A percentile compares a stretch with the other conserved stretches of the same genome.
These are phyloP conservation scores for Thalia dealbata DNA, from an alignment of 176 grass and related monocot species.

Conservation along the genomic window DNA sequence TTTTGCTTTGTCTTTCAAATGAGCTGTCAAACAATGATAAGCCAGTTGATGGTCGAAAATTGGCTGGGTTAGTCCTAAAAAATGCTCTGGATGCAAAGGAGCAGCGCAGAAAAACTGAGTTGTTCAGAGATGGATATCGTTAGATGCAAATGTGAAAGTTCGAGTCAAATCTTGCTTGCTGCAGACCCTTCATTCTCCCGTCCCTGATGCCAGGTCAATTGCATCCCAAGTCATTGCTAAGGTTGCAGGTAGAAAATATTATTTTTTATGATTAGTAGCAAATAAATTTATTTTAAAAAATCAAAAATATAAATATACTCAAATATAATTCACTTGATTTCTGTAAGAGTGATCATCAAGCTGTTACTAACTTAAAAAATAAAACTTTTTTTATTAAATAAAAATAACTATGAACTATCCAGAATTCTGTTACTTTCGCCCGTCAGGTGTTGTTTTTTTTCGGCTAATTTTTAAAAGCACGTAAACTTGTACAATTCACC, in stretches of 20 bases:
- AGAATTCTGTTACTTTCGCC: too few relatives aligned
- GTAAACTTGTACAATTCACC: too few relatives aligned
- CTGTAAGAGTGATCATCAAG: too few relatives aligned
- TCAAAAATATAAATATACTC: too few relatives aligned
- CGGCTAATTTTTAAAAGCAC: too few relatives aligned
- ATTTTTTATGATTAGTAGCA: too few relatives aligned
- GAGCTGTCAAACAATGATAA: constrained; percentile 17
- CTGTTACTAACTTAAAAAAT: too few relatives aligned
- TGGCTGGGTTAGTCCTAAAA: constrained; percentile 12
- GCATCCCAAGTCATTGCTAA: constrained; percentile 25
- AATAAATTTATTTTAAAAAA: too few relatives aligned
- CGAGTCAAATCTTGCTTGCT: constrained; percentile 14
- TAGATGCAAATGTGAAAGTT: constrained; percentile 8
- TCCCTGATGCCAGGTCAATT: constrained; percentile 16
- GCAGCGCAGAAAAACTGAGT: constrained; percentile 14
- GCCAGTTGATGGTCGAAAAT: constrained; percentile 16
- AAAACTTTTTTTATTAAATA: too few relatives aligned
- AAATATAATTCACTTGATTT: too few relatives aligned
- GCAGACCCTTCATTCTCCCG: constrained; percentile 18
- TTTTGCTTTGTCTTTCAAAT: constrained; percentile 16
- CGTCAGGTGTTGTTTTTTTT: too few relatives aligned
- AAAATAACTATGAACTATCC: too few relatives aligned
- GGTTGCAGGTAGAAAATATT: constrained; percentile 12
- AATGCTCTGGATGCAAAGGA: constrained; percentile 19
- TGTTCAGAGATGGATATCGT: constrained; percentile 14